Evolutionary conservation across 257 asterid species (phyloP).

Genomic region (Vinca minor): DNA sequence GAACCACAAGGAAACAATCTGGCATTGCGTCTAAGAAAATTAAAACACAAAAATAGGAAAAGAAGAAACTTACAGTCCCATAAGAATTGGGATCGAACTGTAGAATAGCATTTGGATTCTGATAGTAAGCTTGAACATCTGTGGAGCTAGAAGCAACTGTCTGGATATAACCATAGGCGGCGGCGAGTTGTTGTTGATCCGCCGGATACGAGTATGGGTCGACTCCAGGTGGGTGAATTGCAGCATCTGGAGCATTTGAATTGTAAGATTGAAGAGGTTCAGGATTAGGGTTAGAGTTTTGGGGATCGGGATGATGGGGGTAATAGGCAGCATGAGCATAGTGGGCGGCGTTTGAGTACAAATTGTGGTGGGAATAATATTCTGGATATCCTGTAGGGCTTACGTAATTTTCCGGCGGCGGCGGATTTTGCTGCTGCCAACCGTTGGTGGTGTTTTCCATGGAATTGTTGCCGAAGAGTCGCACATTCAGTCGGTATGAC

Average conservation of each 20-base stretch:
- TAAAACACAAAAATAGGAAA: background rate
- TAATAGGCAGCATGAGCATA: background rate
- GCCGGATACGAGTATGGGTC: background rate
- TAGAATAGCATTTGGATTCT: slow-evolving; percentile 6
- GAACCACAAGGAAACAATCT: background rate
- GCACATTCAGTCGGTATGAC: background rate
- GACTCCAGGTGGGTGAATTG: slow-evolving; percentile 14
- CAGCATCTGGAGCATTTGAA: background rate
- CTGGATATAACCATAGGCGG: slow-evolving; percentile 5
- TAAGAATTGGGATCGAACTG: background rate
- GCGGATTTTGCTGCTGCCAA: slow-evolving; percentile 9
- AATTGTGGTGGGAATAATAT: background rate
- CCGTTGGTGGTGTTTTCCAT: slow-evolving; percentile 10
- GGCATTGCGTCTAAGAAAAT: too few relatives aligned
- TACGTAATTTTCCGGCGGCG: background rate
- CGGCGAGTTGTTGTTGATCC: background rate
- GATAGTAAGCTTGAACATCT: slow-evolving; percentile 2
- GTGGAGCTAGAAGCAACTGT: background rate
- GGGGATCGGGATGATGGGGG: too few relatives aligned
- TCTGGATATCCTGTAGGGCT: background rate
- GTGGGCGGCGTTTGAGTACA: background rate
- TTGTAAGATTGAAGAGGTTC: background rate
- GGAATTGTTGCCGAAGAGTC: too few relatives aligned
- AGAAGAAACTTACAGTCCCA: background rate
- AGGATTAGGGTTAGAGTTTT: slow-evolving; percentile 22